Conservation (phyloP, 202 grass and related monocot genomes). For the Carex arenaria region DNA sequence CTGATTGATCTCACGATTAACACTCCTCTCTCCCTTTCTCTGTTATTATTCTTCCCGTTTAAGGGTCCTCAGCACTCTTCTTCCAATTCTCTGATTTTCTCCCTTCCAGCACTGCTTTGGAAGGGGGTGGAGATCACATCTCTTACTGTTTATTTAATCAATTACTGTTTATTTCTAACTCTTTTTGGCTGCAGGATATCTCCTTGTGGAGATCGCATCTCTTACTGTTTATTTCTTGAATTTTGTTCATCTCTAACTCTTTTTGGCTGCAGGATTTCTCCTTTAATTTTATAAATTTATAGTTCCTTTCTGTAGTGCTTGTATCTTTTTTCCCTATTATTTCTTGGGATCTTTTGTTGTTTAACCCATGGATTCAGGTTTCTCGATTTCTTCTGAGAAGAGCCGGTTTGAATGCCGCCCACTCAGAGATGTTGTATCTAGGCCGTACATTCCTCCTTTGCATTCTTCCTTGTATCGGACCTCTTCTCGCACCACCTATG, state of each 20-base stretch:
- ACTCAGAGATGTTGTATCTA: constrained; percentile 47
- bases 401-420: constrained; percentile 33
- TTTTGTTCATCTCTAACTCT: constrained; percentile 11
- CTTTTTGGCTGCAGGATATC: constrained; percentile 8
- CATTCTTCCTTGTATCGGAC: constrained; percentile 35
- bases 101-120: neutral
- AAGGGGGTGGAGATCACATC: neutral
- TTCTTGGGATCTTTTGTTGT: constrained; percentile 22
- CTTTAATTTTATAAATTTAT: neutral
- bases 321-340: neutral
- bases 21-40: neutral
- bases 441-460: constrained; percentile 68
- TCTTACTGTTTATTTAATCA: neutral
- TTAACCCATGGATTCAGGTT: constrained; percentile 79
- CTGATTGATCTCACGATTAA: neutral
- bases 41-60: neutral
- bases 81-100: neutral
- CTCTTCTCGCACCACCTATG: constrained; percentile 51
- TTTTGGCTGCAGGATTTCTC: constrained; percentile 8
- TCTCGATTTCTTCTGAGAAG: constrained; percentile 64
- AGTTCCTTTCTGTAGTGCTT: neutral
- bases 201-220: neutral
- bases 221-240: constrained; percentile 2
- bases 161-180: neutral
- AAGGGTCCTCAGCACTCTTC: neutral